Evolutionary conservation across 2,329 filamentous ascomycete species (phyloP).

Genomic region (Apiospora sp.): DNA sequence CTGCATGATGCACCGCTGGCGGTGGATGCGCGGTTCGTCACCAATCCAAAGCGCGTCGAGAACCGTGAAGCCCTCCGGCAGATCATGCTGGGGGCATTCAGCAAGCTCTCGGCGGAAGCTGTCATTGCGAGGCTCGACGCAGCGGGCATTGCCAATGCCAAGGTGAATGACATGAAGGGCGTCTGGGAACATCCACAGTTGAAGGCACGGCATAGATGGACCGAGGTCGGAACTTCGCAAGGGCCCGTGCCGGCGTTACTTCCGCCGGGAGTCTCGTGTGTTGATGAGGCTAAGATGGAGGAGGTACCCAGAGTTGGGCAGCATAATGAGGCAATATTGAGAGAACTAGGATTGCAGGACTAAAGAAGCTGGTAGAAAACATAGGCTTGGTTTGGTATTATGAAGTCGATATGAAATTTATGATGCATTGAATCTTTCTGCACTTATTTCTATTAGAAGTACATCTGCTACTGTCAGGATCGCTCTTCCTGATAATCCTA

Average conservation of each 20-base stretch:
- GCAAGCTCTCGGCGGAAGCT: constrained; percentile 46
- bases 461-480: constrained; percentile 22
- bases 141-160: constrained; percentile 62
- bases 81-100: constrained; percentile 55
- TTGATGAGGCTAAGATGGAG: constrained; percentile 46
- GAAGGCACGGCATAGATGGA: constrained; percentile 58
- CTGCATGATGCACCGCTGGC: constrained; percentile 51
- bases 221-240: constrained; percentile 54
- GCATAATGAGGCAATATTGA: constrained; percentile 56
- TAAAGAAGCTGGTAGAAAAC: background rate
- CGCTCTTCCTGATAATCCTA: constrained; percentile 18
- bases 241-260: constrained; percentile 57
- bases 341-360: constrained; percentile 49
- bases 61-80: constrained; percentile 55
- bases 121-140: constrained; percentile 53
- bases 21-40: constrained; percentile 55
- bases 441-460: constrained; percentile 25
- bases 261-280: constrained; percentile 52
- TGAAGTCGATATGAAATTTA: constrained; percentile 8
- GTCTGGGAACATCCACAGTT: constrained; percentile 64
- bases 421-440: constrained; percentile 19
- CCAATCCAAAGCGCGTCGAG: constrained; percentile 53
- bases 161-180: constrained; percentile 61
- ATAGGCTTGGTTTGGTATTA: background rate
- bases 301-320: constrained; percentile 58